Base-by-base conservation (phyloP, 306 rosid genomes). In the Acmispon strigosus region DNA sequence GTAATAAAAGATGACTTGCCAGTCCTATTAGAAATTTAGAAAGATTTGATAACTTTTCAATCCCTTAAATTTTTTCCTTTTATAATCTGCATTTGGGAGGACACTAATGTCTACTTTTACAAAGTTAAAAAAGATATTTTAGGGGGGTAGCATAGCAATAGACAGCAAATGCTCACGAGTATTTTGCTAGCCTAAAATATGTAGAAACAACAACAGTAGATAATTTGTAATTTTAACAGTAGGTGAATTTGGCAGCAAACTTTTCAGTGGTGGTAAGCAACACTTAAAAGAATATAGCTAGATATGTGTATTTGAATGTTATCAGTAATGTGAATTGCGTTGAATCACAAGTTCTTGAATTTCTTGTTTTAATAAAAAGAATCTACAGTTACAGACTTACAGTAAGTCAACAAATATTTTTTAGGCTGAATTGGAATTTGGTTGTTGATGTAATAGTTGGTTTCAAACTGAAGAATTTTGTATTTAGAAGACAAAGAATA, bases 181-280 rank as follows among this genome's bases (percentile, higher is more conserved):
- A 54, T 62, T 70, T 80, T 34, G 29, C 13, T 19, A 55, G 70
- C 68, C 74, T 49, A 65, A 68, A 61, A 20, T 79, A 29, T 51
- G 48, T 55, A 45, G 50, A 73, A 49, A 75, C n/a, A 62, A 42
- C 49, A 37, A 58, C 11, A 0, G 6, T 15, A 70, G 47, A 20
- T 70, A 9, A 47, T 54, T 39, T 56, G 14, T 22, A 22, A 22
- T 8, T 14, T 51, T 73, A 22, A 60, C 34, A 43, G 22, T 39
- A 69, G 61, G 51, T 55, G 51, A 48, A 61, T 16, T 36, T 69
- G 34, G 8, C 22, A 29, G 59, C 52, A 70, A 29, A 47, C 62
- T 70, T 62, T 29, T 48, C 62, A 15, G 16, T 19, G 43, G 10
- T 20, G 8, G 55, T 64, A 52, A 27, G 55, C 42, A 15, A 29